These are phyloP conservation scores for Aspergillus saccharolyticus DNA, from an alignment of 495 filamentous ascomycete genomes.

Conservation along the genomic window DNA sequence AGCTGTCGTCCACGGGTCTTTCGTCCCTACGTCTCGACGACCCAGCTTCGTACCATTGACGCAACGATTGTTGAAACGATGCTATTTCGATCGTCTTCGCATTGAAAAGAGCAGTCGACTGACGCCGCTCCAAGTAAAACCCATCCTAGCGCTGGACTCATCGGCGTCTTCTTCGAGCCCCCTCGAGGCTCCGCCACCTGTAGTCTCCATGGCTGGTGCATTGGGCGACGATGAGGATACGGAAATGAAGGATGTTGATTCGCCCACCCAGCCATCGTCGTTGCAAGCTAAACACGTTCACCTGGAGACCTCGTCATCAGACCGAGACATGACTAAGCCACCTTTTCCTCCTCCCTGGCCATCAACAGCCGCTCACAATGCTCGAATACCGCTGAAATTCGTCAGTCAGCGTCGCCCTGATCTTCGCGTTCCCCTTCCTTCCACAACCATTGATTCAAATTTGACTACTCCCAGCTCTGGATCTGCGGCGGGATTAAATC, in stretches of 20 bases:
- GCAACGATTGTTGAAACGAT: constrained; percentile 41
- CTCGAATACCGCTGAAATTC: constrained; percentile 24
- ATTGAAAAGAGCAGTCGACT: constrained; percentile 24
- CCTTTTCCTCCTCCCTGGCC: constrained; percentile 33
- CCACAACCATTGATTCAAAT: constrained; percentile 18
- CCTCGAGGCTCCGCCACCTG: constrained; percentile 1
- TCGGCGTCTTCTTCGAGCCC: constrained; percentile 6
- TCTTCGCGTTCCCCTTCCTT: constrained; percentile 39
- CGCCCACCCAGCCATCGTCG: constrained; percentile 9
- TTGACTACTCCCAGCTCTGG: constrained; percentile 30
- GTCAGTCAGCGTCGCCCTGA: constrained; percentile 24
- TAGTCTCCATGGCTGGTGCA: constrained; percentile 17
- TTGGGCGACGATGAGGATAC: constrained; percentile 25
- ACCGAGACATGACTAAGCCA: constrained; percentile 25
- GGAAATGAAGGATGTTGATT: constrained; percentile 32
- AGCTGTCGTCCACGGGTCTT: constrained; percentile 24
- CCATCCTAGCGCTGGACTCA: not conserved
- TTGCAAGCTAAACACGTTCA: constrained; percentile 5
- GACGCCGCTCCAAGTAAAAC: constrained; percentile 12
- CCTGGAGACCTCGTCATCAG: constrained; percentile 13
- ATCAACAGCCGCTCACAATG: constrained; percentile 37
- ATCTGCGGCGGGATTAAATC: constrained; percentile 25
- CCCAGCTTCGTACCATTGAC: constrained; percentile 34
- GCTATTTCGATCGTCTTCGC: constrained; percentile 37
- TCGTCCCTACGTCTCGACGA: constrained; percentile 15